phyloP scores from a whole-genome alignment of 192 early-diverging fungal species.

The Piromyces finnis region DNA sequence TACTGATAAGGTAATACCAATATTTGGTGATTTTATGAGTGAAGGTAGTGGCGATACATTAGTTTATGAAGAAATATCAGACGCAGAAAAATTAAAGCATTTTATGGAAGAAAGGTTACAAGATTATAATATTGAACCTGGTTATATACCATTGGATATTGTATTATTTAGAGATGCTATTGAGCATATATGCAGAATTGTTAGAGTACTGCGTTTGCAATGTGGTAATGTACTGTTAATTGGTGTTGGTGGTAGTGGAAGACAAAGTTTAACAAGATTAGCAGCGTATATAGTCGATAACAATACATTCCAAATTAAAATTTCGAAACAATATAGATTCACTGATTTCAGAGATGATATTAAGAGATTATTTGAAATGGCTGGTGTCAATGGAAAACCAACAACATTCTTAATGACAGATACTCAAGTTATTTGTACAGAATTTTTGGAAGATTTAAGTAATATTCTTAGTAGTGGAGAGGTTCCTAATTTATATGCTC shows the following conservation, averaged over 20 bases:
- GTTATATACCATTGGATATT: conserved; percentile 35
- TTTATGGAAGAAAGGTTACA: conserved; percentile 17
- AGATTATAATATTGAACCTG: conserved; percentile 35
- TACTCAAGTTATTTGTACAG: conserved; percentile 31
- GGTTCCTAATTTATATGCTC: background rate
- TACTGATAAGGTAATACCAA: conserved; percentile 20
- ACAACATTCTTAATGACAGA: conserved; percentile 39
- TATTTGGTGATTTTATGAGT: conserved; percentile 33
- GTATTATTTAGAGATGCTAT: conserved; percentile 29
- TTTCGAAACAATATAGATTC: conserved; percentile 29
- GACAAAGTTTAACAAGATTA: conserved; percentile 29
- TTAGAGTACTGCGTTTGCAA: background rate
- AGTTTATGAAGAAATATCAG: conserved; percentile 25
- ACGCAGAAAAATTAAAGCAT: conserved; percentile 29
- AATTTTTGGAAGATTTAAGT: conserved; percentile 2
- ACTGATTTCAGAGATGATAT: conserved; percentile 37
- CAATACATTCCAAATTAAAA: conserved; percentile 41
- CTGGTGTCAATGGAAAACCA: conserved; percentile 28
- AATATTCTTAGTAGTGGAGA: conserved; percentile 3
- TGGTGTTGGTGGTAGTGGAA: conserved; percentile 24
- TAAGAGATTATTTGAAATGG: conserved; percentile 29
- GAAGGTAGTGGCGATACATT: conserved; percentile 1
- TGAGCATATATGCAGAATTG: background rate
- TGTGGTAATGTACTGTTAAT: background rate
- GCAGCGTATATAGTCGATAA: conserved; percentile 34